Evolutionary conservation across 257 asterid genomes (phyloP).

Genomic region (Solanum dulcamara): DNA sequence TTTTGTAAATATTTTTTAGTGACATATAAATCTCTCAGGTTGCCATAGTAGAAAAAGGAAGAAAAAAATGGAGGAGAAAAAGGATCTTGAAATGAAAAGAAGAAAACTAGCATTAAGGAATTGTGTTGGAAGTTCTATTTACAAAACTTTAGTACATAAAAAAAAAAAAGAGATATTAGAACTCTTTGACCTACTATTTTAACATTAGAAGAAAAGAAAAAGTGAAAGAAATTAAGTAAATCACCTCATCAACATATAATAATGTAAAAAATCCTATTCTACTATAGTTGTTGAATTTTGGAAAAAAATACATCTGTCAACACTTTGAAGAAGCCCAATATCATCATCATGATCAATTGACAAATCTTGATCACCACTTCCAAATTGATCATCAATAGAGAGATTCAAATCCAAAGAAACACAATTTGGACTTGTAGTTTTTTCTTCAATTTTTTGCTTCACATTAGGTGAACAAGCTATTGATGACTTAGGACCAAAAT

Average conservation of each 20-base stretch:
- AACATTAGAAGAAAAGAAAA: not conserved
- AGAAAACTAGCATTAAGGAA: not conserved
- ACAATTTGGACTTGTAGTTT: not conserved
- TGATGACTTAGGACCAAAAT: conserved; percentile 25
- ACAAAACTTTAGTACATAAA: not conserved
- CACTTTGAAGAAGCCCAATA: conserved; percentile 44
- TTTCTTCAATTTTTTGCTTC: conserved; percentile 7
- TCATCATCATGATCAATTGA: conserved; percentile 14
- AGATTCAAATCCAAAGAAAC: conserved; percentile 51
- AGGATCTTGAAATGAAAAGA: not conserved
- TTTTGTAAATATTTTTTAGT: not conserved
- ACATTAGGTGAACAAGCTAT: conserved; percentile 34
- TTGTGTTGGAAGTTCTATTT: not conserved
- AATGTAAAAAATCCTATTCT: not conserved
- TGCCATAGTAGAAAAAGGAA: not conserved
- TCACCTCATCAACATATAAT: not conserved
- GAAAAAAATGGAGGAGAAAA: not conserved
- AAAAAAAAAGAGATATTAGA: not conserved
- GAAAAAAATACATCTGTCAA: conserved; percentile 50
- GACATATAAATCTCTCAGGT: not conserved
- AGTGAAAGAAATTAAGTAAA: not conserved
- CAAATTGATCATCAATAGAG: conserved; percentile 18
- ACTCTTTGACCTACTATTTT: not conserved
- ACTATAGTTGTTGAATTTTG: not conserved
- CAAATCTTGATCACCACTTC: conserved; percentile 1